Base-by-base conservation (phyloP, 345 rosid genomes). In the Populus euphratica region DNA sequence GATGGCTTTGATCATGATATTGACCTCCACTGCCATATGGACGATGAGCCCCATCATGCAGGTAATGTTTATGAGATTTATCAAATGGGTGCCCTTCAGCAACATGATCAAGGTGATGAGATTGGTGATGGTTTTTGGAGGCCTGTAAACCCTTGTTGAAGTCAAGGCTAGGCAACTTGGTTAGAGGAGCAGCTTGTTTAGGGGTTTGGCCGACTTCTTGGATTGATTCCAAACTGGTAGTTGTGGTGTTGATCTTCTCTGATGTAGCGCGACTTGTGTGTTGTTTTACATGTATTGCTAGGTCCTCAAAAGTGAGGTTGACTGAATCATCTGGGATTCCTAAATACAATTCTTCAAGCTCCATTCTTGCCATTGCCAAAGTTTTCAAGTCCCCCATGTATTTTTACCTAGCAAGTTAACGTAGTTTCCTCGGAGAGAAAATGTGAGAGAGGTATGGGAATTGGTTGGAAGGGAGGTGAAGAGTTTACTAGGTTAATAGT, bases 281-380 rank as follows among this genome's bases (percentile, higher is more conserved):
- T 62, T 76, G 81, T 39, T 84, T 72, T 6, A 90, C 76, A 8
- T 52, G 59, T 6, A 85, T 68, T 5, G 85, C 89, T 8, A 91
- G 73, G 80, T 89, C 92, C 75, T 87, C 86, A 78, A 91, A 89
- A 21, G 91, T 91, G 63, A 91, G 90, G 73, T 91, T 87, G 11
- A 91, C 92, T 0, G 94, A 91, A 20, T 89, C 94, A 73, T 91
- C 94, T 5, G 92, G 92, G 74, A 89, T 80, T 61, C 94, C 91
- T 7, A 70, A 79, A 67, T 91, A 91, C 35, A 89, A 49, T 14
- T 89, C 89, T 81, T 91, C 94, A 12, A 89, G 94, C 83, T 91
- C 92, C 84, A 77, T 62, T 49, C 84, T 83, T 54, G 87, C 92
- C 70, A 82, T 88, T 49, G 85, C 81, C 73, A 87, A 41, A 3